Base-by-base conservation (phyloP, 257 asterid species). In the Solanum verrucosum region DNA sequence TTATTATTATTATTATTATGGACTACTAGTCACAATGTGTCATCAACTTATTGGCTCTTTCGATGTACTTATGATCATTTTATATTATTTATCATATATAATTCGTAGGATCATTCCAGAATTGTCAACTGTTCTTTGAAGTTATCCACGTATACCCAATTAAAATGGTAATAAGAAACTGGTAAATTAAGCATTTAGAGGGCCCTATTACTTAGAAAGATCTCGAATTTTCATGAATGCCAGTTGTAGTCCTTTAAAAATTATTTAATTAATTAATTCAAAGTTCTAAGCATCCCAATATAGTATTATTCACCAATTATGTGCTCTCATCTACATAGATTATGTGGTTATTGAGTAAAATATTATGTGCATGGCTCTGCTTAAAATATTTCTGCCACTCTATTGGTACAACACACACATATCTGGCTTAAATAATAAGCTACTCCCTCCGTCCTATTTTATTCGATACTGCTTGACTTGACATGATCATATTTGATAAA, bases 271-370 rank as follows among this genome's bases (percentile, higher is more conserved):
- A 60, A 35, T 35, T 84, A 37, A 35, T 35, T 60, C 83, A 87
- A 77, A 87, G 10, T 25, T 83, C 20, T 84, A 44, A 90, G 87
- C 44, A 83, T 79, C 71, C 70, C 65, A 82, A 79, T 87, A 86
- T 74, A 86, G 88, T 83, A 87, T 68, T 29, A 85, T 67, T 85
- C 40, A n/a, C 87, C 88, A 78, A 87, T 88, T 44, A 25, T 27
- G 49, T n/a, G 90, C 87, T 86, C 25, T 10, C 7, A 21, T 73
- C 9, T 60, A 56, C 44, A 15, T 88, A 90, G 89, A 90, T 84
- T 88, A 93, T 90, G 91, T 93, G 92, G 92, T 88, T 87, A 83
- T 86, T 10, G 78, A 31, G 65, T 63, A 87, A 81, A 85, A 87
- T 72, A 84, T 81, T 49, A 86, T 84, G 6, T 85, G 87, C 92